Conservation (phyloP, 129 eudicot genomes). For the Saposhnikovia divaricata region DNA sequence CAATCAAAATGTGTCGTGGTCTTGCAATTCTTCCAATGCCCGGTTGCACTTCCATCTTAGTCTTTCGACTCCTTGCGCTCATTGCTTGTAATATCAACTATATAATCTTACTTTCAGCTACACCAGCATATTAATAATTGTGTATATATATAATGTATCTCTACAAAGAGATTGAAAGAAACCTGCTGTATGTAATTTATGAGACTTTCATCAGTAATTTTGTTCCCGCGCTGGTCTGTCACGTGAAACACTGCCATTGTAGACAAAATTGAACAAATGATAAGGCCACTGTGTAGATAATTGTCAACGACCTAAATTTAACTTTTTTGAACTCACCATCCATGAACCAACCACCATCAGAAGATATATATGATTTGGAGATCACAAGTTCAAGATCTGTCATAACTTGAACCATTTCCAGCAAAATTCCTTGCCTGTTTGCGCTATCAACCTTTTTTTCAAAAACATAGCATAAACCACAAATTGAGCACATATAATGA, state of each 20-base stretch:
- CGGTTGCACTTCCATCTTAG: slow-evolving; percentile 22
- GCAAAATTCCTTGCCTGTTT: slow-evolving; percentile 68
- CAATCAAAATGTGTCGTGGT: slow-evolving; percentile 25
- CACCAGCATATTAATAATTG: background rate
- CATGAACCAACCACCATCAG: slow-evolving; percentile 95
- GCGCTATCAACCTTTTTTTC: slow-evolving; percentile 68
- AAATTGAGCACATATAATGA: background rate
- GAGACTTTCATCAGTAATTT: slow-evolving; percentile 58
- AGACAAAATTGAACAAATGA: slow-evolving; percentile 1
- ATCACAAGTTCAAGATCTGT: slow-evolving; percentile 88
- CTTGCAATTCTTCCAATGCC: slow-evolving; percentile 20
- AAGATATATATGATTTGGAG: slow-evolving; percentile 78
- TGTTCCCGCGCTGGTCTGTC: slow-evolving; percentile 72
- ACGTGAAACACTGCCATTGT: slow-evolving; percentile 67
- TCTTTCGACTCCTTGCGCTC: slow-evolving; percentile 45
- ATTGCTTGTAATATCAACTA: slow-evolving; percentile 38
- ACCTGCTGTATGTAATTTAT: slow-evolving; percentile 69
- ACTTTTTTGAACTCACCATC: slow-evolving; percentile 48
- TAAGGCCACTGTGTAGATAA: background rate
- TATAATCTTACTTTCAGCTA: background rate
- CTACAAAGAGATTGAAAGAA: background rate
- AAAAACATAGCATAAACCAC: background rate
- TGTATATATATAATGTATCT: background rate
- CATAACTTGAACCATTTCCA: slow-evolving; percentile 78
- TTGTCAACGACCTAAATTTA: background rate